These are phyloP conservation scores for Microsporum audouinii DNA, from an alignment of 2,329 filamentous ascomycete genomes.

Conservation along the genomic window DNA sequence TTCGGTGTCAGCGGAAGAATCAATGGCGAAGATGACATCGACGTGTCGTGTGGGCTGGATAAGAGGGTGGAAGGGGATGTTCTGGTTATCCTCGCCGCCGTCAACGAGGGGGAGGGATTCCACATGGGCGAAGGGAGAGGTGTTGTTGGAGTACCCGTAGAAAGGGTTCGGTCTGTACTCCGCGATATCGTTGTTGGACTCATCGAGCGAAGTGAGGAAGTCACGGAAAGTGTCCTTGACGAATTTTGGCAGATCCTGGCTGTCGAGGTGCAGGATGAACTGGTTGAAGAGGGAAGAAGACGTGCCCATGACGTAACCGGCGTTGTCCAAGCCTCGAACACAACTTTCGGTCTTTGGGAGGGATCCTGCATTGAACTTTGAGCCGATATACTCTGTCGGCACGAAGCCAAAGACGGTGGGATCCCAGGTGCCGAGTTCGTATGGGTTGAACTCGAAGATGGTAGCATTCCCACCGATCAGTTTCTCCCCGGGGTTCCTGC, in stretches of 20 bases:
- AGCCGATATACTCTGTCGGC: constrained; percentile 59
- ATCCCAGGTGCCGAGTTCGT: constrained; percentile 67
- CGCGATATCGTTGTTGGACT: constrained; percentile 59
- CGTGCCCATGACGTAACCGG: constrained; percentile 75
- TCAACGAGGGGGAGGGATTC: constrained; percentile 59
- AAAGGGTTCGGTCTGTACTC: constrained; percentile 68
- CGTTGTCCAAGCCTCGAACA: constrained; percentile 69
- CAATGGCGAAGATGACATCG: constrained; percentile 71
- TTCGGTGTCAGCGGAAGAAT: constrained; percentile 61
- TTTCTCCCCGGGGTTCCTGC: constrained; percentile 49
- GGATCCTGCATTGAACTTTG: constrained; percentile 54
- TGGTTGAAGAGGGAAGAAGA: constrained; percentile 77
- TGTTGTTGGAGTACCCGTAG: constrained; percentile 49
- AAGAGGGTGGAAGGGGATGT: constrained; percentile 66
- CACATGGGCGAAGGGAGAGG: constrained; percentile 46
- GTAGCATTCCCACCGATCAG: constrained; percentile 61
- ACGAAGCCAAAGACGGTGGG: constrained; percentile 60
- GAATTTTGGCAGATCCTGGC: constrained; percentile 38
- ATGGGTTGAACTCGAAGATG: constrained; percentile 67
- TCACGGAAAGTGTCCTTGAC: constrained; percentile 42
- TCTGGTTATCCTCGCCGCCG: constrained; percentile 66
- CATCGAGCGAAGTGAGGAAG: constrained; percentile 46
- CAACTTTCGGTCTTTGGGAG: constrained; percentile 50
- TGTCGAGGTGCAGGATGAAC: constrained; percentile 55
- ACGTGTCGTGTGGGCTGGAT: constrained; percentile 61